These are phyloP conservation scores for Pueraria montana DNA, from an alignment of 306 rosid genomes.

Conservation along the genomic window DNA sequence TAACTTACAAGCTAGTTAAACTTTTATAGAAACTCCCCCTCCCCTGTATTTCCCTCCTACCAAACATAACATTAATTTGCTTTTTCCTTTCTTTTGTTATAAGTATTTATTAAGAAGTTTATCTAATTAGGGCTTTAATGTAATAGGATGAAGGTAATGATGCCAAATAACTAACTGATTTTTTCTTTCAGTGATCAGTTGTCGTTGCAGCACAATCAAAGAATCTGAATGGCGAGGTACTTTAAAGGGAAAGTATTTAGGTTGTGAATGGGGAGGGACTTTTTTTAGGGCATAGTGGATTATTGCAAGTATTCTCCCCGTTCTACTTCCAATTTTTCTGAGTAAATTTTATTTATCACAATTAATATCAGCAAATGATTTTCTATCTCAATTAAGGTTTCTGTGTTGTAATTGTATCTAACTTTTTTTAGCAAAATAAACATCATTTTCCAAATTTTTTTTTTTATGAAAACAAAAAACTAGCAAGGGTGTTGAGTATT, in stretches of 20 bases:
- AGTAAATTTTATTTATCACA: slow-evolving; percentile 8
- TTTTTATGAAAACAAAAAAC: too few species aligned
- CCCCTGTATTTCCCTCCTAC: too few species aligned
- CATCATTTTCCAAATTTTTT: too few species aligned
- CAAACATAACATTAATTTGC: too few species aligned
- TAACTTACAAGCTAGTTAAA: too few species aligned
- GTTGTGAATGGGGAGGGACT: slow-evolving; percentile 5
- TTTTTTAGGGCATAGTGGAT: neutral
- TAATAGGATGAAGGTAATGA: too few species aligned
- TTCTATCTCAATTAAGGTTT: neutral
- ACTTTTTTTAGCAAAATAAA: too few species aligned
- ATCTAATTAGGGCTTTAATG: too few species aligned
- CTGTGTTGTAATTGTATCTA: slow-evolving; percentile 2
- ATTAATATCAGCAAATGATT: neutral
- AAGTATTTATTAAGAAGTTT: neutral
- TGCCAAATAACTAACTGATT: too few species aligned
- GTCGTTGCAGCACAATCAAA: slow-evolving; percentile 4
- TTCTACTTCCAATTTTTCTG: neutral
- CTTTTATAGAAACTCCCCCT: too few species aligned
- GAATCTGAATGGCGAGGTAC: slow-evolving; percentile 7
- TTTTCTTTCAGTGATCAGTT: neutral
- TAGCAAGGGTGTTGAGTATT: too few species aligned
- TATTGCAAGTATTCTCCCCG: neutral
- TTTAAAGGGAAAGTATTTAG: neutral
- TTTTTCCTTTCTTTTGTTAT: neutral